Base-by-base conservation (phyloP, 495 filamentous ascomycete species). In the Penicillium daleae region DNA sequence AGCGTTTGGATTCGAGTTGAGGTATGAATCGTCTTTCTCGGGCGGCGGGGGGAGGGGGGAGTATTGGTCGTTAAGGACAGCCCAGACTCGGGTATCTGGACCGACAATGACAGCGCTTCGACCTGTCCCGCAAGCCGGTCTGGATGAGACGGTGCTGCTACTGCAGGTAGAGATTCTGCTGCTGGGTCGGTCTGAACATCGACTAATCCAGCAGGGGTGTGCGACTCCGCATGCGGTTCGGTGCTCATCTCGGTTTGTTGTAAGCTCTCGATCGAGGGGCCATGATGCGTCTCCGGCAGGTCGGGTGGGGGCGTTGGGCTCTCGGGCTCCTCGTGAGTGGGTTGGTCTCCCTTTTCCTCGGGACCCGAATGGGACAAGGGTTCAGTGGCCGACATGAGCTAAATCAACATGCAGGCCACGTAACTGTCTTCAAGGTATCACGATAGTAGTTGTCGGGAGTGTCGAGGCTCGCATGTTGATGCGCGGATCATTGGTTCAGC, bases 1-100 rank as follows among this genome's bases (percentile, higher is more conserved):
- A 17, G n/a, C 49, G 17, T 85, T 87, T 27, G 88, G 81, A 60
- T 88, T 87, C 40, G 87, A 83, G 62, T 89, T 89, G 46, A 89
- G 74, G 67, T 92, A 92, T 6, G 78, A 60, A 26, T 82, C 76
- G 61, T 85, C 81, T 63, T 84, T 84, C 10, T 77, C 73, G 6
- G 78, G 80, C 7, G 72, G 78, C 4, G 78, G 71, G 61, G 79
- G 79, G 76, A 72, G 56, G 76, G 72, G 51, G 74, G 73, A 24
- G 66, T 62, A 27, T 72, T 72, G 27, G 67, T 33, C 31, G 51
- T 59, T 8, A 64, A 55, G 24, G 63, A 46, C 21, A 59, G 44
- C 54, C 48, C 37, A 52, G 62, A 50, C 21, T 72, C 66, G 15
- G 73, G 40, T 26, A 52, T 62, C 21, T 39, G 62, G 8, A 58